Evolutionary conservation across 2,329 filamentous ascomycete species (phyloP).

Genomic region (Ceratocystiopsis minuta): DNA sequence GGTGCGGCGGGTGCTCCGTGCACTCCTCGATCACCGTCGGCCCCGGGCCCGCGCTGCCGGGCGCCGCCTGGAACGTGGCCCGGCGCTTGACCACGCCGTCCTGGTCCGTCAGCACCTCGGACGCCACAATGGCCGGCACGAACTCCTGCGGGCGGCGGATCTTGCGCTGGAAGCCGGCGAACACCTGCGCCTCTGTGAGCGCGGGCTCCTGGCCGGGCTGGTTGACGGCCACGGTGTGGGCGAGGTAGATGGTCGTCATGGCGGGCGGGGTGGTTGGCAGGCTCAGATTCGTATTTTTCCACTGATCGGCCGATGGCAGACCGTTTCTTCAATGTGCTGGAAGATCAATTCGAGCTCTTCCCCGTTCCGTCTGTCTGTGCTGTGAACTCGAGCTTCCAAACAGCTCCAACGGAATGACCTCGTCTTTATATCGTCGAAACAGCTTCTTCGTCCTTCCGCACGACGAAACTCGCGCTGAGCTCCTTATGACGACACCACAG

Average conservation of each 20-base stretch:
- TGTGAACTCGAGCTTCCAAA: too few species aligned
- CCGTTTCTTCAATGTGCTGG: too few species aligned
- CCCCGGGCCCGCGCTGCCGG: background rate
- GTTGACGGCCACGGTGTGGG: conserved; percentile 18
- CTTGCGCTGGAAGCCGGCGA: conserved; percentile 18
- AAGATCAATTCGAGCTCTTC: too few species aligned
- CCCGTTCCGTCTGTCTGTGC: too few species aligned
- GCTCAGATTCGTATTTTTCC: too few species aligned
- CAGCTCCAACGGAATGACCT: background rate
- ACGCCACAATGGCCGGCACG: conserved; percentile 15
- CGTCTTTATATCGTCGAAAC: too few species aligned
- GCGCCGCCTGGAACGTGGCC: conserved; percentile 5
- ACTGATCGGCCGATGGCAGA: too few species aligned
- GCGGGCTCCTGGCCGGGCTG: conserved; percentile 12
- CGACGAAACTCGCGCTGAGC: too few species aligned
- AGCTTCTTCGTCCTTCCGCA: too few species aligned
- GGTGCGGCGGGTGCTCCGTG: conserved; percentile 13
- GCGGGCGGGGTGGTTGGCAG: too few species aligned
- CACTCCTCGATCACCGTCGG: conserved; percentile 14
- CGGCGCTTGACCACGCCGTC: conserved; percentile 6
- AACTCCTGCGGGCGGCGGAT: conserved; percentile 17
- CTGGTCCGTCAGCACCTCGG: conserved; percentile 14
- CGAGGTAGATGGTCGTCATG: conserved; percentile 16
- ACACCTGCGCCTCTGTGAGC: conserved; percentile 15
- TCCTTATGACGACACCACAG: too few species aligned